Evolutionary conservation across 1,284 basidiomycete species (phyloP).

Genomic region (Ganoderma sinense): DNA sequence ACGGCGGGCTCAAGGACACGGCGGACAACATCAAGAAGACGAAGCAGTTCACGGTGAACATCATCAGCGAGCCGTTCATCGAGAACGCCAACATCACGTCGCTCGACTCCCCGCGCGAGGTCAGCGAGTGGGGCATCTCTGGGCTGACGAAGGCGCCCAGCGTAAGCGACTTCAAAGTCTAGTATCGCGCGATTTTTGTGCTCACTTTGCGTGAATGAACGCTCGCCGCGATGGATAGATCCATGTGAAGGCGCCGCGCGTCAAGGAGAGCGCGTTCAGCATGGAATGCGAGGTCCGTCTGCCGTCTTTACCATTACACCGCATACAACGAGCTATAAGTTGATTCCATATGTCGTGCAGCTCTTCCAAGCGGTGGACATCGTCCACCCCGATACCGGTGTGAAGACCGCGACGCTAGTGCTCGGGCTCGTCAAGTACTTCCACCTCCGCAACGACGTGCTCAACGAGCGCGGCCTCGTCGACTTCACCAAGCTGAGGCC

Average conservation of each 20-base stretch:
- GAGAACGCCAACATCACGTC: slow-evolving; percentile 77
- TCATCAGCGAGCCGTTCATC: slow-evolving; percentile 79
- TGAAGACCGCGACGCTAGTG: slow-evolving; percentile 61
- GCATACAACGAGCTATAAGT: background rate
- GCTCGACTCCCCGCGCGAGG: slow-evolving; percentile 68
- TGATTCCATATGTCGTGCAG: slow-evolving; percentile 33
- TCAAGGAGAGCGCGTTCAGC: slow-evolving; percentile 75
- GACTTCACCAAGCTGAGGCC: slow-evolving; percentile 68
- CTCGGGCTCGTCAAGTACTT: slow-evolving; percentile 70
- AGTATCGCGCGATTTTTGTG: background rate
- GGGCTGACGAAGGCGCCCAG: slow-evolving; percentile 71
- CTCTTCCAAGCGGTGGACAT: slow-evolving; percentile 68
- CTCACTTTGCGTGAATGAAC: background rate
- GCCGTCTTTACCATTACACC: slow-evolving; percentile 4
- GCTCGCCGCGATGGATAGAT: slow-evolving; percentile 21
- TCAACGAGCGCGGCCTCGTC: slow-evolving; percentile 54
- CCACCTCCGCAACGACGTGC: slow-evolving; percentile 64
- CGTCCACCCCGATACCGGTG: slow-evolving; percentile 47
- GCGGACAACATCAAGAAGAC: slow-evolving; percentile 71
- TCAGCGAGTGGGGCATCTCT: slow-evolving; percentile 78
- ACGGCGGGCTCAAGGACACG: slow-evolving; percentile 66
- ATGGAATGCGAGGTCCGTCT: slow-evolving; percentile 73
- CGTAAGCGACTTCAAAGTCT: slow-evolving; percentile 43
- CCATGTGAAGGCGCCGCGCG: slow-evolving; percentile 68
- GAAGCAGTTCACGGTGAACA: slow-evolving; percentile 78